phyloP scores from a whole-genome alignment of 2,329 filamentous ascomycete species.

The Aspergillus tubingensis region DNA sequence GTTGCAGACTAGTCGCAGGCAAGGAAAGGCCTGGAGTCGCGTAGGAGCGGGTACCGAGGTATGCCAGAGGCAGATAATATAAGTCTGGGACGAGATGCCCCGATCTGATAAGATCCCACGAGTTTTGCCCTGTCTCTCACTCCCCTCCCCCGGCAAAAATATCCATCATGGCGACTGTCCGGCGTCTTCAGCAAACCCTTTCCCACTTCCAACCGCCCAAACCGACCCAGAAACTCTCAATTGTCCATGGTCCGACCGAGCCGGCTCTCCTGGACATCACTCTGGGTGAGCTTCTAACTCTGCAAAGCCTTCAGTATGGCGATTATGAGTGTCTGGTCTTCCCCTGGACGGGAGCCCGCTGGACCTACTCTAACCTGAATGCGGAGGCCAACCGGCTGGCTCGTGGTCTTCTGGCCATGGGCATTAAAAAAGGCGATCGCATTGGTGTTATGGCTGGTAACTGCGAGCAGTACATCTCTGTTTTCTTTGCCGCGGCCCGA shows the following conservation, averaged over 20 bases:
- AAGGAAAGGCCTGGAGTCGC: background rate
- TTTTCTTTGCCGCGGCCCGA: conserved; percentile 71
- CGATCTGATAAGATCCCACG: conserved; percentile 10
- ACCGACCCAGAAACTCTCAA: conserved; percentile 43
- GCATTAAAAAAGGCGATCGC: conserved; percentile 68
- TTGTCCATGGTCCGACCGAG: conserved; percentile 69
- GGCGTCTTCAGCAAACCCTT: conserved; percentile 34
- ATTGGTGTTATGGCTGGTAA: conserved; percentile 73
- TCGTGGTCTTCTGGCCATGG: conserved; percentile 66
- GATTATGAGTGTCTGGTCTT: conserved; percentile 70
- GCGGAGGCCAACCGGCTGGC: conserved; percentile 63
- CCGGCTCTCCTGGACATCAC: conserved; percentile 71
- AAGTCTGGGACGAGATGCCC: background rate
- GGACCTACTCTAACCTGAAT: conserved; percentile 69
- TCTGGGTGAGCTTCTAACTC: conserved; percentile 69
- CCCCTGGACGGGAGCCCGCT: conserved; percentile 73
- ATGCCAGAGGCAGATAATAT: background rate
- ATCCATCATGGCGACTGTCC: conserved; percentile 28
- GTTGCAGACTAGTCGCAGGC: background rate
- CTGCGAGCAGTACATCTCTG: conserved; percentile 60
- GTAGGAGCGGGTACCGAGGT: background rate
- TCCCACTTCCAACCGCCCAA: conserved; percentile 29
- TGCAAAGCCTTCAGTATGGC: conserved; percentile 68
- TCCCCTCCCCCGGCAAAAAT: background rate
- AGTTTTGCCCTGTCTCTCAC: background rate